Evolutionary conservation across 75 land plant genomes (phyloP), one percentile per base, ranked within the genome.

Genomic region (Sequoiadendron giganteum): DNA sequence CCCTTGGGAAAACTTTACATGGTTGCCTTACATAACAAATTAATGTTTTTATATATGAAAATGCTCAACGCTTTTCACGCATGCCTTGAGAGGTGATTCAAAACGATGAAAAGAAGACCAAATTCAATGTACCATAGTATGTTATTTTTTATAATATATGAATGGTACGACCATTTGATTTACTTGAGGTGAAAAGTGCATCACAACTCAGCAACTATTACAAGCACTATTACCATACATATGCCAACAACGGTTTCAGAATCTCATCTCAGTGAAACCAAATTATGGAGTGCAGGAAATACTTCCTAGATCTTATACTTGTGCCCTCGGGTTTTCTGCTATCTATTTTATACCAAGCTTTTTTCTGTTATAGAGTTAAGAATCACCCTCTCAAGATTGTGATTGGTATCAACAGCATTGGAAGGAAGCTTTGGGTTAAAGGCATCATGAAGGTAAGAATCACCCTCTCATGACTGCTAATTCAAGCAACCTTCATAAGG

Each of bases 391-490:
- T 86, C 87, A 81, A 78, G 5, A 97, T 96, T 28, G 89, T 89
- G 84, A 90, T 97, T 19, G 99, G 99, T 1, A 88, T 91, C 38
- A 95, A 96, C 49, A 87, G 92, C 43, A 65, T 79, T 19, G 98
- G 91, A 6, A 88, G 96, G 32, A 92, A 93, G 3, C 87, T 87
- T 5, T 97, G 99, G 99, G 94, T 96, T 38, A 19, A 88, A 14
- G 87, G 92, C 85, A 96, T 96, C 32, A 93, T 96, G 92, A 90
- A 90, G 94, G 98, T 96, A 39, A 55, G n/a, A 65, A 15, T 36
- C 38, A 0, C 38, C n/a, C 14, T 34, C 34, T 3, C 14, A 34
- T 34, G 13, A 72, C 13, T 72, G 1, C 36, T 10, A 10, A 34
- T 75, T 34, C n/a, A 70, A 70, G 32, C 10, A 34, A 70, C 19